Evolutionary conservation across 2,329 filamentous ascomycete species (phyloP), one percentile per base, ranked within the genome.

Genomic region (Botrytis fabae): DNA sequence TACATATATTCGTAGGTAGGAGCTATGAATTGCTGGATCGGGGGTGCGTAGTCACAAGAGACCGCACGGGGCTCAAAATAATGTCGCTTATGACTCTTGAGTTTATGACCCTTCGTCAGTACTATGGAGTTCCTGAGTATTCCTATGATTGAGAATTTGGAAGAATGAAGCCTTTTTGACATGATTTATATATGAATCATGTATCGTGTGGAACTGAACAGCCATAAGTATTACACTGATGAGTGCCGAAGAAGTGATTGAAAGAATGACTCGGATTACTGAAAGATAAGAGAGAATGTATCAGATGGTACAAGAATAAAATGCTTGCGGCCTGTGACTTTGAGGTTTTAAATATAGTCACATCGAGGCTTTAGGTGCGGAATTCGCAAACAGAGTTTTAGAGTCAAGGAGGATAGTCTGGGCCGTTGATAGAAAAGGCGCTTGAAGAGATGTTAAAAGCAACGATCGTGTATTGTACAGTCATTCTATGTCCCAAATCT

Each of bases 301-400:
- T n/a, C 14, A 3, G 0, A 51, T 25, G 0, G 0, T 7, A 4
- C 25, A n/a, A 16, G 25, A 25, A n/a, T n/a, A 3, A 25, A 6
- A n/a, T n/a, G 1, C 1, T 51, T n/a, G 25, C n/a, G 25, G 25
- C 25, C 0, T 51, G 14, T 51, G 5, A 5, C 12, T 6, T 1
- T n/a, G 1, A 51, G 14, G 4, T 16, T 6, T 2, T 14, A 14
- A 51, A 14, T 7, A n/a, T 16, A 51, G 25, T 51, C 48, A n/a
- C 1, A 51, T n/a, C 2, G 14, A n/a, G 1, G 10, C 48, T 51
- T 14, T 0, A n/a, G 25, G 7, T n/a, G 25, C 48, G 48, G 5
- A 51, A n/a, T 14, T n/a, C 4, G 14, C 48, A 51, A 14, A 4
- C 22, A n/a, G 0, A 51, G 4, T 51, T 16, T 12, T 4, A 32